Base-by-base conservation (phyloP, 2,329 filamentous ascomycete genomes). In the Zarea fungicola region DNA sequence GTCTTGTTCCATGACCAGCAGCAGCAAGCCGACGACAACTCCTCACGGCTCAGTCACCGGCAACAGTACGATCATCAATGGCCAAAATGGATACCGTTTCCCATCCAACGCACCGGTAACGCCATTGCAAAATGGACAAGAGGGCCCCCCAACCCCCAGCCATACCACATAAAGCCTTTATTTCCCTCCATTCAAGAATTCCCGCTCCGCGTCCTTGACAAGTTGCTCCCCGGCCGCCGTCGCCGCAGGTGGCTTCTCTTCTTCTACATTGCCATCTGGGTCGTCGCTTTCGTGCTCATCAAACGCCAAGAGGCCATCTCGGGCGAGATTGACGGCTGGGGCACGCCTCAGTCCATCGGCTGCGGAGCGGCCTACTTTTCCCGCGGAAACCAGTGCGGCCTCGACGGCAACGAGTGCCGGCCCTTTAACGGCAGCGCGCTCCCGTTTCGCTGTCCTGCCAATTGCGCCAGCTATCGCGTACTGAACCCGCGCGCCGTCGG, bases 401-500 rank as follows among this genome's bases (percentile, higher is more conserved):
- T 92, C 13, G 82, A 92, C 56, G 88, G 88, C 6, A 80, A 82
- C 52, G 72, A 81, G 44, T 93, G 88, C 60, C 80, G 87, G 8
- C 88, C 88, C 0, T 93, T 93, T 60, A 78, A 77, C 50, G 83
- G 82, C 54, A 78, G 72, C 49, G 80, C 81, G 1, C 83, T 89
- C 57, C 75, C 86, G 1, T 93, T 93, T 61, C 76, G 84, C 48
- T 93, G 88, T 59, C 81, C 86, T 1, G 85, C 83, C 14, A 83
- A 82, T 58, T 93, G 88, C 63, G 77, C 76, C 37, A 78, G 77
- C 58, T 78, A 80, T 49, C 73, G 78, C 55, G 72, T 87, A 2
- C 69, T 87, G 31, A 87, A 90, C 56, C 84, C 85, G 16, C 78
- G 87, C 56, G 86, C 87, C 7, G 86, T 93, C 5, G 88, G 88